Evolutionary conservation across 305 asterid genomes (phyloP), one percentile per base, ranked within the genome.

Genomic region (Caryopteris hybrid): DNA sequence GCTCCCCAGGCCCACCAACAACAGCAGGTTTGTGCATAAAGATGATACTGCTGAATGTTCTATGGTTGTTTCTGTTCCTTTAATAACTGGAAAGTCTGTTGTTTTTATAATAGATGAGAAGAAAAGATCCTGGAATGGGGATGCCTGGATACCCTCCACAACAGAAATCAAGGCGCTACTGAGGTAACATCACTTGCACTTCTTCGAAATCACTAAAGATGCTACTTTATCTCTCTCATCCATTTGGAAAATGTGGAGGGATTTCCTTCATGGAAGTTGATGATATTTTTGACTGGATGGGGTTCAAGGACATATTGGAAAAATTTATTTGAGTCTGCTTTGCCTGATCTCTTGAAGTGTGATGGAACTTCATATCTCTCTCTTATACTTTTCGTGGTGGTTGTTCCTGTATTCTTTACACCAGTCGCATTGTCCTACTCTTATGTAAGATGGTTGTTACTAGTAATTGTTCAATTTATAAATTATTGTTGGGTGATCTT

Each of bases 131-230:
- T 45, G 86, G 83, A 64, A 82, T 85, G 83, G 96, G 98, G 66
- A 80, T 90, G 90, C 27, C 91, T 69, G 97, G 97, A 76, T 88
- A 90, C 78, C 96, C 96, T 75, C 97, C 97, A 20, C 97, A 86
- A 72, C 95, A 86, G 87, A 90, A 88, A 75, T 85, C 96, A 41
- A 85, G 97, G 78, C 98, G 96, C 72, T 88, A 81, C 71, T 90
- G 77, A 92, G 89, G 95, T 84, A 68, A 76, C 73, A 60, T 22
- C 61, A 45, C 25, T 56, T 54, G 59, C 43, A 22, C 9, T 34
- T 2, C 1, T 45, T n/a, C n/a, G n/a, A n/a, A n/a, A n/a, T n/a
- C n/a, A n/a, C n/a, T n/a, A n/a, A n/a, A n/a, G n/a, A n/a, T n/a
- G n/a, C n/a, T n/a, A n/a, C n/a, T n/a, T n/a, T n/a, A n/a, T 50